phyloP scores from a whole-genome alignment of 768 basidiomycete species.

The Boletus patriciae region DNA sequence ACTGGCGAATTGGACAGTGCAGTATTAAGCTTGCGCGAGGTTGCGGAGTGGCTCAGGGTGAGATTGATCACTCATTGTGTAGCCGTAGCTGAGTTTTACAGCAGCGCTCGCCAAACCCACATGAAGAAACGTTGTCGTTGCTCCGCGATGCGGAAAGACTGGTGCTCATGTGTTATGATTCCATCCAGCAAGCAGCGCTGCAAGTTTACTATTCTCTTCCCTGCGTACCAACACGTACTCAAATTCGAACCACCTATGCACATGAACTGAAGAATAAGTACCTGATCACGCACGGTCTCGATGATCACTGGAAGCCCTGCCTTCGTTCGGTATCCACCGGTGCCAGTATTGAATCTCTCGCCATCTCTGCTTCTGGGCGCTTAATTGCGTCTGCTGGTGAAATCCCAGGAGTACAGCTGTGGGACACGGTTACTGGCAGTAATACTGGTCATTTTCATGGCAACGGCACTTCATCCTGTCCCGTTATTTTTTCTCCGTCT shows the following conservation, averaged over 20 bases:
- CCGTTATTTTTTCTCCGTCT: slow-evolving; percentile 17
- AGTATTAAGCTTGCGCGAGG: slow-evolving; percentile 12
- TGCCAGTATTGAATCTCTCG: slow-evolving; percentile 12
- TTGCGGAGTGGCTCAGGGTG: slow-evolving; percentile 16
- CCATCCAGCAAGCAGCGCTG: slow-evolving; percentile 18
- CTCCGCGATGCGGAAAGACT: slow-evolving; percentile 19
- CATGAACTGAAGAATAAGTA: slow-evolving; percentile 13
- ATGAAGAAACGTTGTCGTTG: slow-evolving; percentile 9
- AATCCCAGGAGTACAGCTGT: slow-evolving; percentile 39
- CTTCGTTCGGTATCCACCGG: slow-evolving; percentile 14
- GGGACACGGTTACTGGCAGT: slow-evolving; percentile 17
- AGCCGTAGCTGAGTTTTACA: neutral
- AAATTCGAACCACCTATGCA: slow-evolving; percentile 13
- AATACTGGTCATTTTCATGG: slow-evolving; percentile 15
- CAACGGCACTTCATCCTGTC: slow-evolving; percentile 8
- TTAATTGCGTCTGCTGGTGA: slow-evolving; percentile 19
- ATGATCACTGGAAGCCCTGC: slow-evolving; percentile 15
- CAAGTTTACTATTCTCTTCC: slow-evolving; percentile 20
- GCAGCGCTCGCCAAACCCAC: slow-evolving; percentile 10
- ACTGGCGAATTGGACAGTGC: slow-evolving; percentile 17
- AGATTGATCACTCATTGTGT: neutral
- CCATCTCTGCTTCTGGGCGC: slow-evolving; percentile 17
- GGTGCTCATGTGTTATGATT: slow-evolving; percentile 20
- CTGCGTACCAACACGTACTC: slow-evolving; percentile 1
- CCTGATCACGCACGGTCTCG: slow-evolving; percentile 6